Evolutionary conservation across 1,284 basidiomycete species (phyloP).

Genomic region (Cryptococcus sp.): DNA sequence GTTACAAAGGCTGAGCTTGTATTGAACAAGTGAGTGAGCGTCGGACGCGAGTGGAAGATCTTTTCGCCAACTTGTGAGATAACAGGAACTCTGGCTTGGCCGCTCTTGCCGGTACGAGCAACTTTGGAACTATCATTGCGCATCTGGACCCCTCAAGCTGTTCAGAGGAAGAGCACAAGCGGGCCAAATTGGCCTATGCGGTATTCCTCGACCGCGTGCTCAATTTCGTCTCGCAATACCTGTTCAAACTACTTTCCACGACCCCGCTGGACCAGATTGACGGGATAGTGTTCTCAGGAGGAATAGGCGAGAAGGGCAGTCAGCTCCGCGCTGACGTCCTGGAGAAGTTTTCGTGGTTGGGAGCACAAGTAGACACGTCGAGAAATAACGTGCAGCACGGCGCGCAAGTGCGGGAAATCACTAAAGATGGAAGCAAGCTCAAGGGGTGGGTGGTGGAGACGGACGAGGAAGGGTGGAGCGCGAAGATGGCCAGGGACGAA

Average conservation of each 20-base stretch:
- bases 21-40: conserved; percentile 65
- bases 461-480: conserved; percentile 56
- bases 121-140: conserved; percentile 66
- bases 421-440: conserved; percentile 45
- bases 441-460: conserved; percentile 57
- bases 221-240: conserved; percentile 70
- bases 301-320: conserved; percentile 74
- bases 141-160: conserved; percentile 45
- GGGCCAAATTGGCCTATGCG: conserved; percentile 65
- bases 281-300: conserved; percentile 80
- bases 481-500: conserved; percentile 39
- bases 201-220: conserved; percentile 74
- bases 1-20: conserved; percentile 75
- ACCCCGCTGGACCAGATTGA: conserved; percentile 58
- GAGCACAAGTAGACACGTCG: conserved; percentile 59
- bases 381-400: conserved; percentile 50
- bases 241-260: conserved; percentile 64
- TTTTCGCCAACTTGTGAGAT: conserved; percentile 2
- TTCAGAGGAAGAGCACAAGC: conserved; percentile 36
- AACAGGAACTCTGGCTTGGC: conserved; percentile 62
- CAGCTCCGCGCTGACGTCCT: conserved; percentile 64
- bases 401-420: conserved; percentile 50
- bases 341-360: conserved; percentile 62
- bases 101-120: conserved; percentile 72
- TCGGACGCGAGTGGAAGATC: neutral